Conservation (phyloP, 2,329 filamentous ascomycete species). For the Curvularia hawaiiensis region DNA sequence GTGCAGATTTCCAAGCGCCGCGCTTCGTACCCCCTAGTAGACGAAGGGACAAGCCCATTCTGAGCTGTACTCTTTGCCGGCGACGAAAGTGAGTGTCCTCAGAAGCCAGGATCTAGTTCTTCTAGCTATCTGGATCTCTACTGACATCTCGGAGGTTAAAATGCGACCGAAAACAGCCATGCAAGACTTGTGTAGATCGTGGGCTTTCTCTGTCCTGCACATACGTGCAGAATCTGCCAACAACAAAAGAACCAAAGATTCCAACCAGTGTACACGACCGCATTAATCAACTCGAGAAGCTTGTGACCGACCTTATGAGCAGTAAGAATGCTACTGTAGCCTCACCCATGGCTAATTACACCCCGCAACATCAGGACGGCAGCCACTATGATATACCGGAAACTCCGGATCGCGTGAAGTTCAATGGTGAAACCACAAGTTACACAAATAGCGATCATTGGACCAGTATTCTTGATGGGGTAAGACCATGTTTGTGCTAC, state of each 20-base stretch:
- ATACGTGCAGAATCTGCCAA: constrained; percentile 30
- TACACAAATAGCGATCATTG: constrained; percentile 44
- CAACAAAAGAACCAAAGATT: constrained; percentile 28
- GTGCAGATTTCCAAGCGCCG: constrained; percentile 20
- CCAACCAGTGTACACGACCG: constrained; percentile 43
- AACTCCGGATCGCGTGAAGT: constrained; percentile 39
- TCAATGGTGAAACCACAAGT: constrained; percentile 35
- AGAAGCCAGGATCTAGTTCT: neutral
- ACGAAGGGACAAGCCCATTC: constrained; percentile 39
- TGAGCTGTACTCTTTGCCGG: constrained; percentile 38
- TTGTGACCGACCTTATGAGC: constrained; percentile 44
- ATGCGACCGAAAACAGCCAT: constrained; percentile 46
- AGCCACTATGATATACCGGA: constrained; percentile 23
- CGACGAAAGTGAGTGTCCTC: constrained; percentile 30
- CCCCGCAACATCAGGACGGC: constrained; percentile 7
- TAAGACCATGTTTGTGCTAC: constrained; percentile 17
- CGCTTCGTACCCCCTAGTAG: constrained; percentile 36
- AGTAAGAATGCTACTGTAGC: constrained; percentile 21
- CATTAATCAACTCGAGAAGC: constrained; percentile 44
- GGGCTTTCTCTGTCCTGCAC: constrained; percentile 44
- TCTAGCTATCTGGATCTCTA: neutral
- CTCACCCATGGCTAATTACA: constrained; percentile 4
- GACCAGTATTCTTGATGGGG: constrained; percentile 46
- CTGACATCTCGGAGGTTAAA: constrained; percentile 30
- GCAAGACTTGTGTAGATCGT: constrained; percentile 44